Percentiles rank a stretch among this genome's conserved stretches.
phyloP scores from a whole-genome alignment of 208 protist species.

The Acanthamoeba lenticulata region DNA sequence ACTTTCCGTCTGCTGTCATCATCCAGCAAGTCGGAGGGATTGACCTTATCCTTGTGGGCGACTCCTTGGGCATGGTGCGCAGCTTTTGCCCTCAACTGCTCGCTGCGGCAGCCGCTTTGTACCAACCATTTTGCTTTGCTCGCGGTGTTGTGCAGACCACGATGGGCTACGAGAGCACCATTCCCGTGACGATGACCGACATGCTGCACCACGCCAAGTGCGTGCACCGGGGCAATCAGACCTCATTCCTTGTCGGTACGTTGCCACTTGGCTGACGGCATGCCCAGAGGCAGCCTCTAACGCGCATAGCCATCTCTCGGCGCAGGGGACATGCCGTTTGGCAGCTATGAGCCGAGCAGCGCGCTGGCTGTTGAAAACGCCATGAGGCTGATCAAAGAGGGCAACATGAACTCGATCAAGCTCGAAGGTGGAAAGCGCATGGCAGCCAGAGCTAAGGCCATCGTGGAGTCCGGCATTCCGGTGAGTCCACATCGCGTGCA shows the following conservation, averaged over 20 bases:
- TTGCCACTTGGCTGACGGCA: conserved; percentile 76
- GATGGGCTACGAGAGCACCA: conserved; percentile 84
- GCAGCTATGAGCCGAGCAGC: conserved; percentile 81
- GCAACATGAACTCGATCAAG: conserved; percentile 86
- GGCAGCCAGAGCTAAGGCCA: conserved; percentile 65
- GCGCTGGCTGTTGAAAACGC: conserved; percentile 75
- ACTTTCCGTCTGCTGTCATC: conserved; percentile 82
- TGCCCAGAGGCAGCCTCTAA: conserved; percentile 79
- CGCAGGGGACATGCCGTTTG: conserved; percentile 92
- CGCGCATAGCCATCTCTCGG: conserved; percentile 63
- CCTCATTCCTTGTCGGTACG: conserved; percentile 56
- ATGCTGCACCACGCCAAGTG: conserved; percentile 66
- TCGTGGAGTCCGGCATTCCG: conserved; percentile 70
- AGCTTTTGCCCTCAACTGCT: too few relatives aligned
- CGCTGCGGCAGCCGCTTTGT: too few relatives aligned
- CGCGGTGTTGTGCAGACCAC: conserved; percentile 8
- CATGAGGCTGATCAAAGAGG: conserved; percentile 71
- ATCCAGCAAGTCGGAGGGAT: conserved; percentile 80
- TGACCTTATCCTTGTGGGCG: conserved; percentile 87
- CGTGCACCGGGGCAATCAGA: conserved; percentile 61
- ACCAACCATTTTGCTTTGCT: neutral
- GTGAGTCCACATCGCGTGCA: neutral
- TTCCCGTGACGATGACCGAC: conserved; percentile 85
- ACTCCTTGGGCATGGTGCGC: conserved; percentile 87
- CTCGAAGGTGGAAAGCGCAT: conserved; percentile 86